Conservation (phyloP, 2,329 filamentous ascomycete genomes). For the Beauveria scarabaeidicola region DNA sequence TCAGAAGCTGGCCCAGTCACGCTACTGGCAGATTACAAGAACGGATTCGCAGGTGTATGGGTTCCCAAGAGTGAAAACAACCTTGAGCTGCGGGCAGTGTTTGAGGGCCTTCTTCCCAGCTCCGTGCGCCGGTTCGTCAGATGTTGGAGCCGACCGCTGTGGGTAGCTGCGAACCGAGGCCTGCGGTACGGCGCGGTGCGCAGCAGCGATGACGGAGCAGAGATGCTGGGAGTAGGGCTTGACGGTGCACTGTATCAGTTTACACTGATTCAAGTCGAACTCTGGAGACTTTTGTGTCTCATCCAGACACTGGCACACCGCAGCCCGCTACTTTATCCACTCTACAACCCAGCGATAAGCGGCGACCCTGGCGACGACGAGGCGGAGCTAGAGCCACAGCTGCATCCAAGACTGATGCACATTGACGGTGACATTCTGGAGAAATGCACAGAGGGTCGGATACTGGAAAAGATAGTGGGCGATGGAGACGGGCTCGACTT, state of each 20-base stretch:
- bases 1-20: constrained; percentile 31
- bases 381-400: constrained; percentile 27
- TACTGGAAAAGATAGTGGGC: constrained; percentile 34
- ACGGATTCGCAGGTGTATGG: constrained; percentile 42
- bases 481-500: constrained; percentile 25
- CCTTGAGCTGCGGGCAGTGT: constrained; percentile 37
- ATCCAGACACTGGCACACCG: constrained; percentile 59
- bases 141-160: constrained; percentile 44
- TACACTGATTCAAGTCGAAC: constrained; percentile 50
- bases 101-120: constrained; percentile 47
- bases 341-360: constrained; percentile 20
- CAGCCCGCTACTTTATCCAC: constrained; percentile 41
- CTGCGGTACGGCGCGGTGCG: constrained; percentile 35
- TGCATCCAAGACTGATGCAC: constrained; percentile 45
- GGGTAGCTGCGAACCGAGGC: constrained; percentile 29
- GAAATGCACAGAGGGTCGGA: constrained; percentile 40
- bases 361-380: constrained; percentile 16
- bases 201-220: constrained; percentile 35
- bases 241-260: constrained; percentile 66
- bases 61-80: constrained; percentile 34
- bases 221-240: constrained; percentile 57
- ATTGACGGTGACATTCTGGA: constrained; percentile 59
- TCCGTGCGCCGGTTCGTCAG: constrained; percentile 49
- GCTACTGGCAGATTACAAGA: constrained; percentile 39
- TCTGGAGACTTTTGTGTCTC: constrained; percentile 63